Percentiles rank a stretch among this genome's conserved stretches.
Evolutionary conservation across 1,284 basidiomycete genomes (phyloP).

Genomic region (Rugosomyces carneus): DNA sequence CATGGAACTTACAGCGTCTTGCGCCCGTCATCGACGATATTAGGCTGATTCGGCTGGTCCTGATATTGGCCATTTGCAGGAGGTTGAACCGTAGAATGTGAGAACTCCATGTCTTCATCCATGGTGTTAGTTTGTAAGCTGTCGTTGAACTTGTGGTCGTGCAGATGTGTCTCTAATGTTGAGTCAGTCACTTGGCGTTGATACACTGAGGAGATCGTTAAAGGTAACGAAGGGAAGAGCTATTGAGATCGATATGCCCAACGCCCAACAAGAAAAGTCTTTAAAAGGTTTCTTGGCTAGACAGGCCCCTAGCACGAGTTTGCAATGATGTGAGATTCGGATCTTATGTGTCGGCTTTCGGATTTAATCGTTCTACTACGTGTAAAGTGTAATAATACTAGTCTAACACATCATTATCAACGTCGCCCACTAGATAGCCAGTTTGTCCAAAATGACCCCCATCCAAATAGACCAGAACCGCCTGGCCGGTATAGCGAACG

Average conservation of each 20-base stretch:
- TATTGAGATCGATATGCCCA: conserved; percentile 1
- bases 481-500: conserved; percentile 61
- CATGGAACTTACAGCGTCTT: conserved; percentile 65
- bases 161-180: background rate
- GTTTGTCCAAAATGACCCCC: conserved; percentile 50
- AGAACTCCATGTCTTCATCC: conserved; percentile 75
- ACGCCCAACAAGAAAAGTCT: conserved; percentile 11
- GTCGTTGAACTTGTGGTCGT: background rate
- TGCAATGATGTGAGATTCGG: conserved; percentile 31
- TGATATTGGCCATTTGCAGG: conserved; percentile 28
- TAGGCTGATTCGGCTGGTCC: conserved; percentile 23
- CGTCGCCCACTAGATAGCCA: conserved; percentile 54
- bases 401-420: conserved; percentile 18
- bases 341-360: conserved; percentile 36
- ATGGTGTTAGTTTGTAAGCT: conserved; percentile 34
- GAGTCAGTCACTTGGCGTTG: background rate
- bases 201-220: background rate
- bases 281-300: conserved; percentile 18
- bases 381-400: conserved; percentile 1
- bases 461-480: conserved; percentile 41
- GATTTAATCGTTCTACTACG: conserved; percentile 12
- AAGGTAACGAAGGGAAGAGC: background rate
- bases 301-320: conserved; percentile 24
- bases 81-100: conserved; percentile 30
- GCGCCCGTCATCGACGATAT: conserved; percentile 30